These are phyloP conservation scores for Cladosporium sp. DNA, from an alignment of 2,329 filamentous ascomycete species.

Conservation along the genomic window DNA sequence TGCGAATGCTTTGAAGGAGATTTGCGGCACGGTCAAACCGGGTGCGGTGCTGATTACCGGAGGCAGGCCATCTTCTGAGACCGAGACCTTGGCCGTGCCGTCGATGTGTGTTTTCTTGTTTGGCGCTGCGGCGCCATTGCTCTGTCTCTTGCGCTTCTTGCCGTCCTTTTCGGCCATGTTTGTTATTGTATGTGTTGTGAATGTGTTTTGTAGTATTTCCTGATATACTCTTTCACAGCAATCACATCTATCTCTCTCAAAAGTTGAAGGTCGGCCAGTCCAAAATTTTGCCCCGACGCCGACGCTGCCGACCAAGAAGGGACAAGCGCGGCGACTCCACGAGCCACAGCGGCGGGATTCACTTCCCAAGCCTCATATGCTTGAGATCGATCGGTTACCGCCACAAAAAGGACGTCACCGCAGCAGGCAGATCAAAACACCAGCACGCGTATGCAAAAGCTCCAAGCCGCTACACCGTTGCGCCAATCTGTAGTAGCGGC, in stretches of 20 bases:
- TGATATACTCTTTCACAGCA: no score
- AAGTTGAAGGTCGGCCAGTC: neutral
- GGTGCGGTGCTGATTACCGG: slow-evolving; percentile 35
- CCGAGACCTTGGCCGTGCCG: slow-evolving; percentile 26
- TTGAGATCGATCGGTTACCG: no score
- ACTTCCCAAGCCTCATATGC: no score
- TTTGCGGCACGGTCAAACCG: slow-evolving; percentile 37
- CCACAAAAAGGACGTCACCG: no score
- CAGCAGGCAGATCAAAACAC: no score
- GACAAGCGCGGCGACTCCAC: no score
- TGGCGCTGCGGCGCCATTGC: slow-evolving; percentile 40
- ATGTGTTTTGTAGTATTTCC: neutral
- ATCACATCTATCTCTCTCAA: no score
- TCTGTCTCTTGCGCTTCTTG: slow-evolving; percentile 50
- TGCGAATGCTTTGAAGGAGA: slow-evolving; percentile 48
- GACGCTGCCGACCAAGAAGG: neutral
- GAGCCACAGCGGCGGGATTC: no score
- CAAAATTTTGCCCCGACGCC: neutral
- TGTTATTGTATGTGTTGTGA: neutral
- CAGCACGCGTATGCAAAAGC: no score
- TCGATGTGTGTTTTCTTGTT: slow-evolving; percentile 34
- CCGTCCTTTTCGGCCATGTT: slow-evolving; percentile 35
- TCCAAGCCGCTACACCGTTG: no score
- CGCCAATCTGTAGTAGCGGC: neutral
- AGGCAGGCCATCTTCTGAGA: slow-evolving; percentile 19